Base-by-base conservation (phyloP, 805 yeast species). In the Saturnispora hagleri region DNA sequence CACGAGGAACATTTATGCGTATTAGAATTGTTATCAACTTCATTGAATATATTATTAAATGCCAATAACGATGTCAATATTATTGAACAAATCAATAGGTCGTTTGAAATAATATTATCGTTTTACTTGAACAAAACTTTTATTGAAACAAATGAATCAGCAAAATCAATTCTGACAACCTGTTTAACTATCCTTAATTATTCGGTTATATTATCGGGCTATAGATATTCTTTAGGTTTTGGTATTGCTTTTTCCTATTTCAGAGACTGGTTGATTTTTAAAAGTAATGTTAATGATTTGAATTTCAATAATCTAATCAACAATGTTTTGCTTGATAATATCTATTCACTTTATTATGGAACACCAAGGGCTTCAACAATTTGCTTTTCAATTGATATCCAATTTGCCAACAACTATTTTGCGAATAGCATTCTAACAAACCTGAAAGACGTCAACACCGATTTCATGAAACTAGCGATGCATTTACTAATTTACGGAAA, bases 141-240 rank as follows among this genome's bases (percentile, higher is more conserved):
- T 33, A 62, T 69, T 60, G 66, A 58, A 42, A 53, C 57, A 33
- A 62, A 65, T 38, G 57, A 57, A 31, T 49, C 56, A 38, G 59
- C 65, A 22, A 67, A 59, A 46, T 43, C 68, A 10, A 57, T 73
- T 12, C 71, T 73, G 44, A 58, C 71, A 7, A 59, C 70, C 2
- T 65, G 76, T 0, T 63, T 77, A 50, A 65, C 70, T 0, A 58
- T 76, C 9, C 60, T 81, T 31, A 82, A 82, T 59, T 84, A 81
- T 59, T 67, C 80, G 9, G 72, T 82, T 9, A 66, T 81, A 2
- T 67, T 82, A 41, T 75, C 81, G 24, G 89, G 90, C 0, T 79
- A 77, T 49, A 72, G 74, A 35, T 80, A 77, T 59, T 77, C 86
- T 6, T 66, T 80, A 40, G 81, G 83, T 1, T 69, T 84, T 28